Evolutionary conservation across 73 alveolate species (phyloP), one percentile per base, ranked within the genome.

Genomic region (Halteria grandinella): DNA sequence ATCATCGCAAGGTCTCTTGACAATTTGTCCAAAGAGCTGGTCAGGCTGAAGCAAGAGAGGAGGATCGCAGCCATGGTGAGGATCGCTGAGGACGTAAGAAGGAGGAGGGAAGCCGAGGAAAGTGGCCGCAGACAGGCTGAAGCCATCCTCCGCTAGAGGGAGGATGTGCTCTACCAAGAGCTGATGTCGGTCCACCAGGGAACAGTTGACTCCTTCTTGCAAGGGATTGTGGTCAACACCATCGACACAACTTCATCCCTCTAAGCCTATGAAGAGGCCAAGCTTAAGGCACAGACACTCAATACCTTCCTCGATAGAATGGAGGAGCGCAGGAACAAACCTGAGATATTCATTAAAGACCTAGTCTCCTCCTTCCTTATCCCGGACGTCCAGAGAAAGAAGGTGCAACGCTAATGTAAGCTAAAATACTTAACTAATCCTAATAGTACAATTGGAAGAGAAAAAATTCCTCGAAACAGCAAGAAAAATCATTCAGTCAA

Each of bases 51-150:
- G 87, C 96, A 95, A 84, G 99, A 95, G 77, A 85, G 94, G 69
- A 92, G 89, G 73, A 95, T 95, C 15, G 88, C 94, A 36, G 93
- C 95, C 44, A 95, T 93, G 91, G 99, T 93, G 20, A 91, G 83
- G 76, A 55, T 85, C 70, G 99, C 99, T 33, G 99, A 95, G 70
- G 87, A 90, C 69, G 99, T 93, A 66, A 90, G 99, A 76, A 90
- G 98, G 70, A 92, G 85, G 50, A 90, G 97, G 88, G 99, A 95
- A 88, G 95, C 95, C 17, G 95, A 95, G 55, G 99, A 95, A 81
- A 90, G 94, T 85, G 99, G 99, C 18, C 90, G 97, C 63, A 93
- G 99, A 69, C 95, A 95, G 47, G 99, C 99, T 0, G 99, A 95
- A 63, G 85, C 87, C 64, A 88, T 95, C 14, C 88, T 95, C 24